These are phyloP conservation scores for Bidens hawaiensis DNA, from an alignment of 140 eudicot species.

Conservation along the genomic window DNA sequence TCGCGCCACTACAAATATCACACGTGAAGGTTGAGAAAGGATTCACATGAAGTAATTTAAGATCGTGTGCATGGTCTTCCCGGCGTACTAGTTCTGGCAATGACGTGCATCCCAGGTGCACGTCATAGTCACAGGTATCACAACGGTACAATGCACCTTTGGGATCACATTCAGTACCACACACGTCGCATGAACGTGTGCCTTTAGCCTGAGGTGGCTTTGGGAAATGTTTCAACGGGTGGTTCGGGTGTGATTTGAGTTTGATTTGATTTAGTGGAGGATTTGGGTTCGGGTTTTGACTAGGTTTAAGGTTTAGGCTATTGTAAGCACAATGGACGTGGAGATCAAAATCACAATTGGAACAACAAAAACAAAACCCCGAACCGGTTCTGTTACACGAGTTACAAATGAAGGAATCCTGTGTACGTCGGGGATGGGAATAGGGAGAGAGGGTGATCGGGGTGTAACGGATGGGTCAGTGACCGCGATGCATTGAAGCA, in stretches of 20 bases:
- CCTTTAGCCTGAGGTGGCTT: not conserved
- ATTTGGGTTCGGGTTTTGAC: no score
- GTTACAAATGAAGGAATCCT: slow-evolving; percentile 4
- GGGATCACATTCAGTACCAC: slow-evolving; percentile 13
- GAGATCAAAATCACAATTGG: slow-evolving; percentile 30
- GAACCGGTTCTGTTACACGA: slow-evolving; percentile 3
- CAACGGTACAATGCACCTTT: slow-evolving; percentile 13
- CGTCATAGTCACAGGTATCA: slow-evolving; percentile 17
- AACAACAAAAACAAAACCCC: slow-evolving; percentile 17
- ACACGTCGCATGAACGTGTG: slow-evolving; percentile 19
- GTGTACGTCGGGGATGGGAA: slow-evolving; percentile 30
- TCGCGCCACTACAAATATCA: slow-evolving; percentile 15
- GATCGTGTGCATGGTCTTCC: slow-evolving; percentile 14
- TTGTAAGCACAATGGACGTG: slow-evolving; percentile 29
- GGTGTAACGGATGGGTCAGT: slow-evolving; percentile 34
- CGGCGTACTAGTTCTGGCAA: slow-evolving; percentile 14
- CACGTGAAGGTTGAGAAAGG: not conserved
- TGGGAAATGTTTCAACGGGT: slow-evolving; percentile 1
- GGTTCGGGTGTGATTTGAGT: slow-evolving; percentile 26
- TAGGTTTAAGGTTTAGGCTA: not conserved
- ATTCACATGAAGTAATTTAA: slow-evolving; percentile 22
- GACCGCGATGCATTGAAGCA: slow-evolving; percentile 27
- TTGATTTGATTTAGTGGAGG: slow-evolving; percentile 11
- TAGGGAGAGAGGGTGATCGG: slow-evolving; percentile 36
- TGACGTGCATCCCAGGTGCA: slow-evolving; percentile 21